Evolutionary conservation across 2,329 filamentous ascomycete genomes (phyloP).

Genomic region (Fusarium proliferatum): DNA sequence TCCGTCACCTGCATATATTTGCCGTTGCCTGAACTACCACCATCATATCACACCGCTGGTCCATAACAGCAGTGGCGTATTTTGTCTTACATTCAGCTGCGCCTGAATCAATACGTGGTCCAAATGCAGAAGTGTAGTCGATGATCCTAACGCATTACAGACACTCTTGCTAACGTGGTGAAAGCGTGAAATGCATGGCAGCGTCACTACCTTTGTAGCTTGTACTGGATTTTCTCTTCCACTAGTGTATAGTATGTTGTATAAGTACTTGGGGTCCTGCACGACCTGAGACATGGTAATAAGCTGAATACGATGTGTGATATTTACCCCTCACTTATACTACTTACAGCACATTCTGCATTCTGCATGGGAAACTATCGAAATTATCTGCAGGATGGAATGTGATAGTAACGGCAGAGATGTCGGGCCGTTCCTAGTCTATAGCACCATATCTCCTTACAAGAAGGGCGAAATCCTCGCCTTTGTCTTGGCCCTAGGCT

Average conservation of each 20-base stretch:
- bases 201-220: background rate
- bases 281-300: background rate
- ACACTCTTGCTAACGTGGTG: background rate
- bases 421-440: background rate
- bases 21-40: background rate
- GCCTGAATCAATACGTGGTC: background rate
- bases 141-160: background rate
- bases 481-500: fast-evolving
- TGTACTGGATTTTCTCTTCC: fast-evolving
- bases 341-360: background rate
- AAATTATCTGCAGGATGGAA: background rate
- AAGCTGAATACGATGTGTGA: background rate
- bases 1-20: fast-evolving
- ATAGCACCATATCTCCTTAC: fast-evolving
- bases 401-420: background rate
- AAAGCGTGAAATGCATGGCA: background rate
- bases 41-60: background rate
- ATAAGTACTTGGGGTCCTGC: background rate
- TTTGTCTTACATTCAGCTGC: background rate
- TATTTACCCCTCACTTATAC: background rate
- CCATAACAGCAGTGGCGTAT: background rate
- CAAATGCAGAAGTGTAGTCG: background rate
- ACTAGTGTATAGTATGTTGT: fast-evolving
- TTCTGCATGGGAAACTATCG: background rate
- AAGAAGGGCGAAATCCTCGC: background rate